Percentiles rank a stretch among this genome's conserved stretches.
These are phyloP conservation scores for Paramecium sexaurelia DNA, from an alignment of 73 alveolate species.

Conservation along the genomic window DNA sequence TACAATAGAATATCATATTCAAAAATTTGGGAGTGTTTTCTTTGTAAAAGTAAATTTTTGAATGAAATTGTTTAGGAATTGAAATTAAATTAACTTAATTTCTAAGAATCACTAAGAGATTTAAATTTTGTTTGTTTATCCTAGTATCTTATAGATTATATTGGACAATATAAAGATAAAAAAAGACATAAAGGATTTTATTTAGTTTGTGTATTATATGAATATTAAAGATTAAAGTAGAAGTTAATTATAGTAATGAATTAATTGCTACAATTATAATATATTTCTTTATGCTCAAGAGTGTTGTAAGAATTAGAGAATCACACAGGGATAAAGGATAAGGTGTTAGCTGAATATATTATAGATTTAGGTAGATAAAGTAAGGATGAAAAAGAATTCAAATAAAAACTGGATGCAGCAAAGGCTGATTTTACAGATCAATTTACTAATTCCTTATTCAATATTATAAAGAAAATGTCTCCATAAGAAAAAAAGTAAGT, in stretches of 20 bases:
- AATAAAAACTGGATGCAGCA: constrained; percentile 56
- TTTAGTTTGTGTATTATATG: not conserved
- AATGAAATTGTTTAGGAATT: no score
- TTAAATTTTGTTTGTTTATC: no score
- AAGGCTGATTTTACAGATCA: constrained; percentile 57
- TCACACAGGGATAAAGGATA: constrained; percentile 68
- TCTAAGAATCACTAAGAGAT: no score
- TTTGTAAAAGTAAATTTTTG: no score
- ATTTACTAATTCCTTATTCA: constrained; percentile 29
- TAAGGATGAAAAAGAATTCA: constrained; percentile 64
- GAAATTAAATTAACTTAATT: no score
- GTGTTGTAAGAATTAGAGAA: constrained; percentile 65
- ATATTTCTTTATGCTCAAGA: constrained; percentile 62
- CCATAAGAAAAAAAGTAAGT: constrained; percentile 12
- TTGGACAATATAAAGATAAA: no score
- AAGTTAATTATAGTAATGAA: constrained; percentile 5
- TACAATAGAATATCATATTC: no score
- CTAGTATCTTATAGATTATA: no score
- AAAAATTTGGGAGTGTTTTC: no score
- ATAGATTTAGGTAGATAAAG: constrained; percentile 75
- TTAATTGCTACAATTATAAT: constrained; percentile 46
- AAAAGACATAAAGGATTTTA: not conserved
- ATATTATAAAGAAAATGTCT: constrained; percentile 31
- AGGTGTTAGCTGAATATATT: constrained; percentile 79
- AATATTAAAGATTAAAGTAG: not conserved